Evolutionary conservation across 1,284 basidiomycete species (phyloP), one percentile per base, ranked within the genome.

Genomic region (Anthracocystis panici-leucophaei): DNA sequence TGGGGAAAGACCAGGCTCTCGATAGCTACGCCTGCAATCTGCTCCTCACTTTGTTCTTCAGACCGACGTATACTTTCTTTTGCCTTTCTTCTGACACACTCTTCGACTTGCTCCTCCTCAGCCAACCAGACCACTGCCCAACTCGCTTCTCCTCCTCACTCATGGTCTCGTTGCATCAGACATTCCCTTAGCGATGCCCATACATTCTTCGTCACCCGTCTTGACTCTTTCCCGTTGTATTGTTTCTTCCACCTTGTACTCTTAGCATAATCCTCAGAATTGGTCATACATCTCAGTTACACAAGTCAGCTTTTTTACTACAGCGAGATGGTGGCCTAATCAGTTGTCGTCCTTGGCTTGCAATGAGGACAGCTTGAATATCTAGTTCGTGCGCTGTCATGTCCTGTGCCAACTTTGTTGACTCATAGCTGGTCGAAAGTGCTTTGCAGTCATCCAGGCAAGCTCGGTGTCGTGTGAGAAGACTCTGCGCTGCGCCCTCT

Each of bases 191-290:
- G 21, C 20, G 35, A 16, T 38, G 35, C 18, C 51, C 35, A 18
- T 18, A 11, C 40, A 20, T 51, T 31, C 1, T 51, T 31, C 29
- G 8, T 46, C 57, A 29, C 38, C n/a, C 4, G 6, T 16, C 48
- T 40, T 20, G 29, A 40, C 45, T 16, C 48, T 51, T 41, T 41
- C 52, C 45, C 31, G 21, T 57, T 70, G 58, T 71, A 61, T 57
- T 62, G 54, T 54, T 31, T 33, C 41, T 45, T 27, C 41, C 44
- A 55, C 38, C 44, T 52, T 71, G 68, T 71, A 71, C 68, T 71
- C 62, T 61, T 71, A 71, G 68, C 68, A 71, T 71, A 10, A 27
- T 51, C 25, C 33, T 42, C 55, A 54, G 58, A 27, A 46, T 44
- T 35, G 56, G 35, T 49, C 46, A 33, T 18, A 35, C 20, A 35